Evolutionary conservation across 225 moss, liverwort and hornwort genomes (phyloP).

Genomic region (Climacium dendroides): DNA sequence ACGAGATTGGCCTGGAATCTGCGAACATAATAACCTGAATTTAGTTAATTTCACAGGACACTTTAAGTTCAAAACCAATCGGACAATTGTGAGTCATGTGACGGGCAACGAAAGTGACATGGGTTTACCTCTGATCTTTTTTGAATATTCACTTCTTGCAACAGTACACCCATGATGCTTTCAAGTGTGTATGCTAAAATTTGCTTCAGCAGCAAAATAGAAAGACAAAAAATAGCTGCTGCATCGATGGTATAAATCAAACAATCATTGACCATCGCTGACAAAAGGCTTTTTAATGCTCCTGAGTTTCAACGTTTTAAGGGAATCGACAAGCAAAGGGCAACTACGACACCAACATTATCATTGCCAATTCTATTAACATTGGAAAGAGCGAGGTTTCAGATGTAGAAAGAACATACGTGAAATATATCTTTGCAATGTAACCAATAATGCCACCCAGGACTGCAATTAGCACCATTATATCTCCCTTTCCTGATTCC

Average conservation of each 20-base stretch:
- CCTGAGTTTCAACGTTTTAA: not conserved
- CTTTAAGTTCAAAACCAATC: not conserved
- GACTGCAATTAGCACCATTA: conserved; percentile 43
- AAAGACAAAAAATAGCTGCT: not conserved
- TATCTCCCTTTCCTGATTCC: conserved; percentile 37
- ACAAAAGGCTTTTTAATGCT: not conserved
- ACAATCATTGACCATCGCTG: not conserved
- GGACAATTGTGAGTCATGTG: not conserved
- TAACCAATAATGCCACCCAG: conserved; percentile 53
- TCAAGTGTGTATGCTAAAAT: not conserved
- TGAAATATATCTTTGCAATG: conserved; percentile 56
- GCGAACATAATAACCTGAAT: not conserved
- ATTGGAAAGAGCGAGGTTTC: not conserved
- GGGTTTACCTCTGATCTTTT: not conserved
- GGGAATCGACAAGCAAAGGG: not conserved
- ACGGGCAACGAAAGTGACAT: not conserved
- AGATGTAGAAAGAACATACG: conserved; percentile 11
- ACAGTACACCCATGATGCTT: not conserved
- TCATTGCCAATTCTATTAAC: not conserved
- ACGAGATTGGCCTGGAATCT: conserved; percentile 55
- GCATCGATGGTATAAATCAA: not conserved
- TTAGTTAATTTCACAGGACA: not conserved
- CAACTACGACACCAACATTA: not conserved
- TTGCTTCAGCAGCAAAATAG: not conserved
- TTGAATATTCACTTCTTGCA: not conserved